Conservation (phyloP, 2,329 filamentous ascomycete species). For the Ilyonectria robusta region DNA sequence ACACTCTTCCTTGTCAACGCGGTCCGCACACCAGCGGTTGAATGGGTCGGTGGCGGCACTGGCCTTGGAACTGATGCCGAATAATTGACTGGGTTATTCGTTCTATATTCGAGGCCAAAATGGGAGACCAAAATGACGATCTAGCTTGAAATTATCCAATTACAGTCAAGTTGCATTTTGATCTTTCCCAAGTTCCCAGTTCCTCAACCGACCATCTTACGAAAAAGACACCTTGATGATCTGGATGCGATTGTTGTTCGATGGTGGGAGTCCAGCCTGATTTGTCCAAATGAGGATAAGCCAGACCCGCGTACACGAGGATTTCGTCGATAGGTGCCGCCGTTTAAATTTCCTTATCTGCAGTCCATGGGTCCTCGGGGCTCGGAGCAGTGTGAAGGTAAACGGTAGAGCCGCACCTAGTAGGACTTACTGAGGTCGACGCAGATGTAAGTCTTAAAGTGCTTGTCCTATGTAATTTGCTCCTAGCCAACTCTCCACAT, state of each 20-base stretch:
- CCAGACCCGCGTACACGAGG: constrained; percentile 55
- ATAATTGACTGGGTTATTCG: no score
- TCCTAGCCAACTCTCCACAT: constrained; percentile 57
- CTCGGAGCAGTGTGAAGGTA: constrained; percentile 35
- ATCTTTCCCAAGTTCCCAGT: background rate
- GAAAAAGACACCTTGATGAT: constrained; percentile 52
- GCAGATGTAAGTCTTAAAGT: constrained; percentile 54
- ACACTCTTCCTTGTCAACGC: no score
- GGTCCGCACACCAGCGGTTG: no score
- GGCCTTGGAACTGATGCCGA: no score
- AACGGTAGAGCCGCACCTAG: constrained; percentile 25
- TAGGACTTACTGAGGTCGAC: constrained; percentile 47
- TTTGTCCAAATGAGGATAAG: constrained; percentile 55
- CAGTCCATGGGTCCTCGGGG: constrained; percentile 56
- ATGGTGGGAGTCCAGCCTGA: constrained; percentile 54
- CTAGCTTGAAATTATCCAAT: no score
- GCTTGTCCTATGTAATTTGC: constrained; percentile 54
- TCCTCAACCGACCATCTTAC: background rate
- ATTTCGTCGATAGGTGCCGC: constrained; percentile 50
- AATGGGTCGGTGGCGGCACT: no score
- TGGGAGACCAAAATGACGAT: no score
- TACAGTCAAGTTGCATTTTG: no score
- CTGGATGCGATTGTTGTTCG: constrained; percentile 56
- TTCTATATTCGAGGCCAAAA: no score
- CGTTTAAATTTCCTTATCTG: constrained; percentile 53